Percentiles rank a stretch among this genome's conserved stretches.
phyloP scores from a whole-genome alignment of 129 eudicot genomes.

The Flaveria ramosissima region DNA sequence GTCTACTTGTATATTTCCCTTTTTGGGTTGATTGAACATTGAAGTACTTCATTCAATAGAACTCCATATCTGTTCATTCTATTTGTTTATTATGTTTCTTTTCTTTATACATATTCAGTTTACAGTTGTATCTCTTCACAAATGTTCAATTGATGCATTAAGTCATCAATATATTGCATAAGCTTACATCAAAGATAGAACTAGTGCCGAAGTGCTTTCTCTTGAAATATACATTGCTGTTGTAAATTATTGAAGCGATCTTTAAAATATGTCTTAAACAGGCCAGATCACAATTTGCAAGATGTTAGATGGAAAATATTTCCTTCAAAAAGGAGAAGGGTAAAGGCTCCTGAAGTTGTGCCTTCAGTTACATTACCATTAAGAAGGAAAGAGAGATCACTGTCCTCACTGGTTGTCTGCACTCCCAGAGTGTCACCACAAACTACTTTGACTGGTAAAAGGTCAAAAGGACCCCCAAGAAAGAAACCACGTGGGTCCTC shows the following conservation, averaged over 20 bases:
- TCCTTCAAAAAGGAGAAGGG: conserved; percentile 68
- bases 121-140: background rate
- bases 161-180: background rate
- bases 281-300: conserved; percentile 88
- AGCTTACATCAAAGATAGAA: conserved; percentile 15
- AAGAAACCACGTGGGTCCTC: conserved; percentile 63
- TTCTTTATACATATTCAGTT: background rate
- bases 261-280: conserved; percentile 34
- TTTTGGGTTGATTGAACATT: no score
- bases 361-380: conserved; percentile 58
- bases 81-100: background rate
- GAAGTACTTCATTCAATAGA: no score
- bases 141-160: background rate
- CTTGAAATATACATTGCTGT: conserved; percentile 3
- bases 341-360: conserved; percentile 58
- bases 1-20: no score
- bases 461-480: conserved; percentile 60
- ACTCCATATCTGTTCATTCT: no score
- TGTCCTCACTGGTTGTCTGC: conserved; percentile 75
- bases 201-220: background rate
- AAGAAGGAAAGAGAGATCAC: conserved; percentile 86
- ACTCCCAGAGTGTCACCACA: conserved; percentile 76
- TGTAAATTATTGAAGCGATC: background rate
- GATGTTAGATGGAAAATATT: conserved; percentile 76
- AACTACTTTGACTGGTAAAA: conserved; percentile 64